Evolutionary conservation across 2,329 filamentous ascomycete species (phyloP).

Genomic region (Nakataea oryzae): DNA sequence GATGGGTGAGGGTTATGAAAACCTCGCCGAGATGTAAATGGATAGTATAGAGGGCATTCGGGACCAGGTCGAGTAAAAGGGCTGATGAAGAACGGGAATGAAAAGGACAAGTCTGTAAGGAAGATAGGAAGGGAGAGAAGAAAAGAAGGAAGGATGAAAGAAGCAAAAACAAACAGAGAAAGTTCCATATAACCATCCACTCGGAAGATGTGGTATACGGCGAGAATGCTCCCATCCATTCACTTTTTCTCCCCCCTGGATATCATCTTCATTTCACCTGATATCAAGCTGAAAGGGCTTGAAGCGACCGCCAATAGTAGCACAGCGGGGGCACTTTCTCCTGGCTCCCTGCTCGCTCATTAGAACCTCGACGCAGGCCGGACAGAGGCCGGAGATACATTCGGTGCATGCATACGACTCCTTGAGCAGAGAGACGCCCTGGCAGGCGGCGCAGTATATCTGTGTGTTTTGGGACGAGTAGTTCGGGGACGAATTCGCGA

Average conservation of each 20-base stretch:
- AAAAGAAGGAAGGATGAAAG: neutral
- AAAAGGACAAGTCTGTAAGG: neutral
- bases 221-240: neutral
- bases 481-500: slow-evolving; percentile 61
- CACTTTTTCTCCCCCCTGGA: neutral
- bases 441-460: slow-evolving; percentile 87
- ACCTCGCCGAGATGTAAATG: neutral
- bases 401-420: slow-evolving; percentile 92
- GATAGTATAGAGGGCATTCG: neutral
- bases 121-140: neutral
- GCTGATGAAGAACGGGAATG: neutral
- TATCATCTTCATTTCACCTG: slow-evolving; percentile 35
- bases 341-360: slow-evolving; percentile 66
- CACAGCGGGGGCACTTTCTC: slow-evolving; percentile 69
- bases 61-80: neutral
- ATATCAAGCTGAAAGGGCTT: slow-evolving; percentile 82
- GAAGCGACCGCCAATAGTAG: slow-evolving; percentile 68
- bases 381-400: slow-evolving; percentile 88
- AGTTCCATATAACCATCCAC: neutral
- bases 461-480: slow-evolving; percentile 68
- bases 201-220: neutral
- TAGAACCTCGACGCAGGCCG: slow-evolving; percentile 74
- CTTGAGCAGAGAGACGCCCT: slow-evolving; percentile 63
- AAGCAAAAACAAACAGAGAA: neutral
- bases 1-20: neutral